Base-by-base conservation (phyloP, 768 basidiomycete species). In the Tricholoma matsutake region DNA sequence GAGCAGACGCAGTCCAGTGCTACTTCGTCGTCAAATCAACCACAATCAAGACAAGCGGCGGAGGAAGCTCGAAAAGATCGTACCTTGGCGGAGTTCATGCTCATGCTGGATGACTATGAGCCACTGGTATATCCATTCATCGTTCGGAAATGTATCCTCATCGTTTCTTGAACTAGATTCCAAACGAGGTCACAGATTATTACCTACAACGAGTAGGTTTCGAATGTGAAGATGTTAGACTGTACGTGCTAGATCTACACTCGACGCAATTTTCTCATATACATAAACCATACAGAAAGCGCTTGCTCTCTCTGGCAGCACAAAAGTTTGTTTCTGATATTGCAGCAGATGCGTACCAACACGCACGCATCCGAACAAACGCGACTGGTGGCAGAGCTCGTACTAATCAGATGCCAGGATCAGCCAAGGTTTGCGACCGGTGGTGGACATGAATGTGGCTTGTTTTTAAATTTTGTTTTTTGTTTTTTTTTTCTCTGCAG, bases 311-410 rank as follows among this genome's bases (percentile, higher is more conserved):
- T 0, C 83, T 98, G 11, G 96, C 97, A 2, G 94, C 97, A 0
- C 97, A 99, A 71, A 98, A 98, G 70, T 98, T 99, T 71, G 89
- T 98, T 47, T 92, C 95, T 6, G 96, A 98, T 70, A 96, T 99
- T 58, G 91, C 96, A 2, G 86, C 92, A 2, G 97, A 99, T 72
- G 95, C 97, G 9, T 98, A 93, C 75, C 95, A 98, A 70, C 96
- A 98, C 75, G 97, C 97, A 7, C 91, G 96, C 31, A 92, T 98
- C 68, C 87, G 97, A 37, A 92, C 93, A 1, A 96, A 93, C 61
- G 94, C 92, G 35, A 71, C 87, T 5, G 85, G 88, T 29, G 89
- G 92, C 37, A 82, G 92, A 14, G 80, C 86, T 29, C 81, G 89
- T 28, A 79, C 83, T 10, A 85, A 83, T 66, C 85, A 86, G 65